A percentile compares a stretch with the other conserved stretches of the same genome.
Conservation (phyloP, 306 rosid genomes). For the Lotus japonicus region DNA sequence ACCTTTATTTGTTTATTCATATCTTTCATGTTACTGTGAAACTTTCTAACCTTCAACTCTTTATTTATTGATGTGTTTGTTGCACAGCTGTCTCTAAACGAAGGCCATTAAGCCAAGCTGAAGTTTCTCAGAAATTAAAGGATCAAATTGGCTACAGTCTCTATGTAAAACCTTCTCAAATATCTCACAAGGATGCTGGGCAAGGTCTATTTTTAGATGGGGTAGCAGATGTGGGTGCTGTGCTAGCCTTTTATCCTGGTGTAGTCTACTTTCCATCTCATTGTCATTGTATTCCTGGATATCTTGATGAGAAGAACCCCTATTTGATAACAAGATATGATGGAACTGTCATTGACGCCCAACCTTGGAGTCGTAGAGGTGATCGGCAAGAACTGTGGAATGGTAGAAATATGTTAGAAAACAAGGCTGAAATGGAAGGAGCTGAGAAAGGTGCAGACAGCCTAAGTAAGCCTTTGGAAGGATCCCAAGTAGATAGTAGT, state of each 20-base stretch:
- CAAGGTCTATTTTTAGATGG: conserved; percentile 72
- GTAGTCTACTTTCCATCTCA: conserved; percentile 62
- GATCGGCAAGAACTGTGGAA: conserved; percentile 45
- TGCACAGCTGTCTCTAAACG: conserved; percentile 56
- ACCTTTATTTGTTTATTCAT: background rate
- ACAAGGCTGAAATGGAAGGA: conserved; percentile 25
- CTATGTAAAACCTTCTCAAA: conserved; percentile 58
- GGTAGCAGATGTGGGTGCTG: conserved; percentile 63
- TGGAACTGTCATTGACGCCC: conserved; percentile 67
- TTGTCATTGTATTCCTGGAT: conserved; percentile 76
- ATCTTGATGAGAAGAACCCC: conserved; percentile 62
- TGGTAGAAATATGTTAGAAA: conserved; percentile 30
- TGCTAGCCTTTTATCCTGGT: conserved; percentile 81
- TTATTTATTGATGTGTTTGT: conserved; percentile 29
- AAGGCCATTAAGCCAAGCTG: conserved; percentile 29
- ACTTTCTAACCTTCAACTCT: background rate
- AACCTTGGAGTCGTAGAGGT: too few species aligned
- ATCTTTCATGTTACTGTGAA: background rate
- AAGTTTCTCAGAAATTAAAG: conserved; percentile 51
- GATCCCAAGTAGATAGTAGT: conserved; percentile 22
- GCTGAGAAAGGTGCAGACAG: conserved; percentile 48
- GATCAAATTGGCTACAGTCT: conserved; percentile 65
- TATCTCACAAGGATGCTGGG: conserved; percentile 71
- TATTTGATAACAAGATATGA: conserved; percentile 80
- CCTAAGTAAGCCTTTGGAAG: conserved; percentile 57